These are phyloP conservation scores for Apiospora pterosperma DNA, from an alignment of 2,329 filamentous ascomycete genomes.

Conservation along the genomic window DNA sequence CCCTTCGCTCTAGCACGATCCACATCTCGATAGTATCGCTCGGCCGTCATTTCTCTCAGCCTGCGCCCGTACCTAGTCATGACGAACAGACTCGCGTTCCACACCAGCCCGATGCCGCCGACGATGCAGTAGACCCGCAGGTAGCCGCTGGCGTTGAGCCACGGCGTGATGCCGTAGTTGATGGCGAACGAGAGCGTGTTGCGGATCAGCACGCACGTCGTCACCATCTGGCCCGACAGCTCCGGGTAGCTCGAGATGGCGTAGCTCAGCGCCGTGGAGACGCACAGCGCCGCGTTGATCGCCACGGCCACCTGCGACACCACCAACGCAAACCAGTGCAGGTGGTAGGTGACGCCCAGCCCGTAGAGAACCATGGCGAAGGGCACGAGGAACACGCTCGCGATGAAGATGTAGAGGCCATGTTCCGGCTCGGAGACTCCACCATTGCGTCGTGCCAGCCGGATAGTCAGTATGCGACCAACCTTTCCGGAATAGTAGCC, in stretches of 20 bases:
- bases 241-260: conserved; percentile 28
- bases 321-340: conserved; percentile 29
- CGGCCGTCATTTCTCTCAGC: conserved; percentile 34
- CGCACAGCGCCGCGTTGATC: conserved; percentile 23
- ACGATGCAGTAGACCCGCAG: conserved; percentile 34
- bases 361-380: conserved; percentile 12
- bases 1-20: conserved; percentile 6
- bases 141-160: conserved; percentile 33
- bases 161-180: conserved; percentile 42
- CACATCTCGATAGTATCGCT: conserved; percentile 35
- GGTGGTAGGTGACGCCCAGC: conserved; percentile 21
- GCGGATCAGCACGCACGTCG: conserved; percentile 30
- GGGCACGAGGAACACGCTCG: conserved; percentile 15
- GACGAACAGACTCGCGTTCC: conserved; percentile 37
- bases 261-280: conserved; percentile 24
- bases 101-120: conserved; percentile 32
- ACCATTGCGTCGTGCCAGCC: conserved; percentile 16
- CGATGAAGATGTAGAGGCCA: conserved; percentile 16
- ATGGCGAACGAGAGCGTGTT: conserved; percentile 49
- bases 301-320: conserved; percentile 24
- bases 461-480: conserved; percentile 22
- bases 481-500: conserved; percentile 29
- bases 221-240: conserved; percentile 25
- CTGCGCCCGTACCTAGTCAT: conserved; percentile 46
- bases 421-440: conserved; percentile 22